Evolutionary conservation across 1,139 yeast genomes (phyloP).

Genomic region (Kurtzmaniella natalensis): DNA sequence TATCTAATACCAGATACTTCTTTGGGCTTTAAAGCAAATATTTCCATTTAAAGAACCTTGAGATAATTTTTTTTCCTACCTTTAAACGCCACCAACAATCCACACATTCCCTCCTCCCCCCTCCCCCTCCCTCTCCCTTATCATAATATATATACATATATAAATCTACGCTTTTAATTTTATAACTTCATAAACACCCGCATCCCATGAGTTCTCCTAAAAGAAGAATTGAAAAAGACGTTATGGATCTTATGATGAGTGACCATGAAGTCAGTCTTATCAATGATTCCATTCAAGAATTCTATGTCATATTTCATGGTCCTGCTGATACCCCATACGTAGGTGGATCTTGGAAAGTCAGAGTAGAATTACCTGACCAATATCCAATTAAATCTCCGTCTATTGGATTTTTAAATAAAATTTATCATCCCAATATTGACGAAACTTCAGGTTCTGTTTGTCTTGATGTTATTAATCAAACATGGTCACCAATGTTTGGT

Average conservation of each 20-base stretch:
- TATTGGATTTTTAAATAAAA: slow-evolving; percentile 87
- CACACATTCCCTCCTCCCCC: no score
- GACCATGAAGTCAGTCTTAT: slow-evolving; percentile 85
- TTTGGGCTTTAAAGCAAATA: no score
- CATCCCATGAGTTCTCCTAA: slow-evolving; percentile 61
- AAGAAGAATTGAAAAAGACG: slow-evolving; percentile 93
- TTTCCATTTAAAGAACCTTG: no score
- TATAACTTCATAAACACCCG: background rate
- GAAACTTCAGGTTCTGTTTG: slow-evolving; percentile 91
- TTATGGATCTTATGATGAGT: slow-evolving; percentile 95
- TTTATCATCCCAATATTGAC: slow-evolving; percentile 91
- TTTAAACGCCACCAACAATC: no score
- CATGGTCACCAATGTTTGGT: slow-evolving; percentile 99
- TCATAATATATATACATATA: no score
- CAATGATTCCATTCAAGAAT: slow-evolving; percentile 88
- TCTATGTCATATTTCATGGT: slow-evolving; percentile 80
- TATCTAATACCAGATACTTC: no score
- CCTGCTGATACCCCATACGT: slow-evolving; percentile 88
- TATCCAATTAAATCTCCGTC: slow-evolving; percentile 96
- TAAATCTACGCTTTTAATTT: no score
- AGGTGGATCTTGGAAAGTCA: slow-evolving; percentile 86
- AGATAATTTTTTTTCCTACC: no score
- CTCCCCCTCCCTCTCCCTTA: no score
- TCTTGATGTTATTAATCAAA: slow-evolving; percentile 92
- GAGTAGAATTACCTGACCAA: slow-evolving; percentile 92